Conservation (phyloP, 768 basidiomycete species). For the Candolleomyces aberdarensis region DNA sequence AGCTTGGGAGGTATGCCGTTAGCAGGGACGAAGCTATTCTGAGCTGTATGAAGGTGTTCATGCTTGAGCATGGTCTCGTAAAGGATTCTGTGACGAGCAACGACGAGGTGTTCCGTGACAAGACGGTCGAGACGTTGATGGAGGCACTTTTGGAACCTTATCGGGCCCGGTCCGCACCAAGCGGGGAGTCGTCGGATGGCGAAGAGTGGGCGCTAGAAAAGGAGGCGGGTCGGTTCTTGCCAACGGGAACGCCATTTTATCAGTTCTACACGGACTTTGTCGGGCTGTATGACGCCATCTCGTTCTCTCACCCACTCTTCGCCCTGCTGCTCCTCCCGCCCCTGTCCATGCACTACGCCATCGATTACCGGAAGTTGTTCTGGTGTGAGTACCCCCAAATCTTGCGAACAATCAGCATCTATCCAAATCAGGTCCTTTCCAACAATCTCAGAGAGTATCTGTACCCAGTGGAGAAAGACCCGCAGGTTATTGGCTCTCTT, state of each 20-base stretch:
- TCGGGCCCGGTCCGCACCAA: constrained; percentile 26
- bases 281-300: constrained; percentile 86
- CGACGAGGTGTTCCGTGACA: constrained; percentile 82
- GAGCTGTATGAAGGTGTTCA: constrained; percentile 89
- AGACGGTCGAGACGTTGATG: constrained; percentile 57
- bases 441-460: constrained; percentile 58
- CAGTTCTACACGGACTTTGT: constrained; percentile 93
- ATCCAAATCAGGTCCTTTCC: constrained; percentile 49
- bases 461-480: constrained; percentile 65
- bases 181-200: constrained; percentile 5
- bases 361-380: constrained; percentile 80
- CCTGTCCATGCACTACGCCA: constrained; percentile 68
- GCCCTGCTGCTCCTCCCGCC: constrained; percentile 73
- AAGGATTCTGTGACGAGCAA: constrained; percentile 30
- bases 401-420: constrained; percentile 54
- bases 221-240: constrained; percentile 58
- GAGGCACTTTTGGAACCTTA: constrained; percentile 55
- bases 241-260: constrained; percentile 75
- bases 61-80: constrained; percentile 87
- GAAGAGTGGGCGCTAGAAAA: constrained; percentile 42
- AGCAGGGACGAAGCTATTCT: constrained; percentile 61
- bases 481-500: constrained; percentile 61
- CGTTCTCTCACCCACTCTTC: constrained; percentile 80
- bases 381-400: constrained; percentile 79
- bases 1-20: constrained; percentile 40